phyloP scores from a whole-genome alignment of 345 rosid species.

The Excoecaria agallocha region DNA sequence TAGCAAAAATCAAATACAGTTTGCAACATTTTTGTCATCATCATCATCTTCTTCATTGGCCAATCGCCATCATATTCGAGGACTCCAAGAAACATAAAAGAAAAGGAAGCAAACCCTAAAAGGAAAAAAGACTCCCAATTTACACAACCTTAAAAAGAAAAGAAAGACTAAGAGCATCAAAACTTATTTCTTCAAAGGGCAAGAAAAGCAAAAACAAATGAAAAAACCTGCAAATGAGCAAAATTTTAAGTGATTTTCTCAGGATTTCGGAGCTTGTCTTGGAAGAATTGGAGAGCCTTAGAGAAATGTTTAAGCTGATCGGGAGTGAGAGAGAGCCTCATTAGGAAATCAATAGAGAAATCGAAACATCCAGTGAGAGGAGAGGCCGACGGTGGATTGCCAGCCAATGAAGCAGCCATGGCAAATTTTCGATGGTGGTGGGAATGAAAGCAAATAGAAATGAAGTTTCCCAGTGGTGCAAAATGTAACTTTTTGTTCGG shows the following conservation, averaged over 20 bases:
- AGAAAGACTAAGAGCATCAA: too few relatives aligned
- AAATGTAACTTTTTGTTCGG: neutral
- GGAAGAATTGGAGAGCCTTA: slow-evolving; percentile 54
- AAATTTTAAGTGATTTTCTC: slow-evolving; percentile 53
- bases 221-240: slow-evolving; percentile 50
- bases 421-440: slow-evolving; percentile 37
- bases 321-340: slow-evolving; percentile 45
- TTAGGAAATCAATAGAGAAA: slow-evolving; percentile 52
- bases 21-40: slow-evolving; percentile 22
- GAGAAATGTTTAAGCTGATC: slow-evolving; percentile 62
- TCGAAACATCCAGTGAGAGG: slow-evolving; percentile 25
- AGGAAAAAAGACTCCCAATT: slow-evolving; percentile 18
- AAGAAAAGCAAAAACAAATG: neutral
- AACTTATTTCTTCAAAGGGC: neutral
- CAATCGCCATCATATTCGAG: slow-evolving; percentile 11
- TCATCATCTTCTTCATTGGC: slow-evolving; percentile 20
- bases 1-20: slow-evolving; percentile 21
- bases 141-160: slow-evolving; percentile 19
- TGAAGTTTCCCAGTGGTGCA: slow-evolving; percentile 60
- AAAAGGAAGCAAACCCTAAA: neutral
- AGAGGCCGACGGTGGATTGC: slow-evolving; percentile 13
- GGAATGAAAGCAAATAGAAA: slow-evolving; percentile 32
- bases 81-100: neutral
- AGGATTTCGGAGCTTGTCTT: slow-evolving; percentile 40
- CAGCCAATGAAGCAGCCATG: slow-evolving; percentile 50